Base-by-base conservation (phyloP, 2,329 filamentous ascomycete genomes). In the Didymella glomerata region DNA sequence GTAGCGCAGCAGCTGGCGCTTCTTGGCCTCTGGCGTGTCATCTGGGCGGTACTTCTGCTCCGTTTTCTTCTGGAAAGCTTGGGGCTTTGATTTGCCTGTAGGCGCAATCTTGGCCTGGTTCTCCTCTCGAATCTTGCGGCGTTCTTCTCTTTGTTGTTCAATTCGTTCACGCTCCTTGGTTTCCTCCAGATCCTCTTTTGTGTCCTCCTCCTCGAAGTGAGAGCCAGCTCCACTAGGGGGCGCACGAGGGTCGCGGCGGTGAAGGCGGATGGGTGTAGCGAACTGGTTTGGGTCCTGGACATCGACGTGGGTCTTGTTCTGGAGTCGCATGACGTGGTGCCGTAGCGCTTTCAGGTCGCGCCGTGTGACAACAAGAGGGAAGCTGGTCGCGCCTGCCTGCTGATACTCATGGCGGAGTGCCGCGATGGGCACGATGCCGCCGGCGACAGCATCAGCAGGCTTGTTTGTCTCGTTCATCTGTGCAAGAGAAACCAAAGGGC, bases 21-120 rank as follows among this genome's bases (percentile, higher is more conserved):
- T 79, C 87, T 87, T 81, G 84, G 96, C 84, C 85, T 95, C 81
- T 79, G 85, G 85, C 1, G 87, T 88, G 73, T 88, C 86, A 57
- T 96, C 91, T n/a, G 90, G 86, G 66, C 92, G 88, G 72, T 91
- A 93, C 22, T 96, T 90, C 69, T 93, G 91, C 64, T 92, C 90
- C 1, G 89, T 94, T 71, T 94, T 96, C 77, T 96, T 94, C 74
- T 88, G 85, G 53, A 84, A 84, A 22, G 79, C 80, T 53, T 84
- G 83, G 62, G 89, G 86, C 73, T 90, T 90, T 68, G 90, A 89
- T 61, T 88, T 80, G 25, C 86, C 83, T 1, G 91, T 90, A 0
- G 95, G 95, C 0, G 95, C 95, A 71, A 99, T 98, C 78, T 96
- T 92, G 32, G 95, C 93, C 71, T 94, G 84, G 67, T 97, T 95